Percentiles rank a stretch among this genome's conserved stretches.
Evolutionary conservation across 352 stramenopile genomes (phyloP).

Genomic region (Globisporangium rhizosaccharum): DNA sequence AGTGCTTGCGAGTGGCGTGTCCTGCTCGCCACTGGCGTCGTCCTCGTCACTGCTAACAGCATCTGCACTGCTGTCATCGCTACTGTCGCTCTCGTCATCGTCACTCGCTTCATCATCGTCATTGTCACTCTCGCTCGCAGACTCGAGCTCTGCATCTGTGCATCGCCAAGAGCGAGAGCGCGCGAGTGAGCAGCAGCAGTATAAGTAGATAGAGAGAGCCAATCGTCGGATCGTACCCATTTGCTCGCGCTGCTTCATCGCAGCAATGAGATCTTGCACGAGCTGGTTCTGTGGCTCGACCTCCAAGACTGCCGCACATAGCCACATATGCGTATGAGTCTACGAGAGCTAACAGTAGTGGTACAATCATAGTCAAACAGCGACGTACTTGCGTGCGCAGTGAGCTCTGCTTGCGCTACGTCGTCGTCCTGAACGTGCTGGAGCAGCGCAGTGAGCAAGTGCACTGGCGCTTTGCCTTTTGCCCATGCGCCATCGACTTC

Average conservation of each 20-base stretch:
- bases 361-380: background rate
- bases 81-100: slow-evolving; percentile 16
- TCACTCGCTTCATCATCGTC: slow-evolving; percentile 40
- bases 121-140: slow-evolving; percentile 43
- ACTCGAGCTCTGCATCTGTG: slow-evolving; percentile 31
- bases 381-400: slow-evolving; percentile 39
- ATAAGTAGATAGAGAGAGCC: background rate
- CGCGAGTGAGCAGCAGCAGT: background rate
- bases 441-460: slow-evolving; percentile 49
- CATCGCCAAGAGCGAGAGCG: slow-evolving; percentile 1
- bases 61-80: slow-evolving; percentile 20
- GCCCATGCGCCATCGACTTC: slow-evolving; percentile 60
- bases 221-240: slow-evolving; percentile 25
- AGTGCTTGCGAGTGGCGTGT: background rate
- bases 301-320: slow-evolving; percentile 33
- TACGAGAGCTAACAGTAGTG: background rate
- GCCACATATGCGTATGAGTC: background rate
- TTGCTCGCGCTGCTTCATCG: slow-evolving; percentile 51
- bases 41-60: slow-evolving; percentile 7
- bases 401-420: slow-evolving; percentile 38
- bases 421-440: slow-evolving; percentile 54
- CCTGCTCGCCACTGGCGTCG: background rate
- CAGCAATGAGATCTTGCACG: slow-evolving; percentile 53
- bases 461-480: slow-evolving; percentile 48
- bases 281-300: slow-evolving; percentile 57